Evolutionary conservation across 2,329 filamentous ascomycete species (phyloP).

Genomic region (Aurifilum marmelostoma): DNA sequence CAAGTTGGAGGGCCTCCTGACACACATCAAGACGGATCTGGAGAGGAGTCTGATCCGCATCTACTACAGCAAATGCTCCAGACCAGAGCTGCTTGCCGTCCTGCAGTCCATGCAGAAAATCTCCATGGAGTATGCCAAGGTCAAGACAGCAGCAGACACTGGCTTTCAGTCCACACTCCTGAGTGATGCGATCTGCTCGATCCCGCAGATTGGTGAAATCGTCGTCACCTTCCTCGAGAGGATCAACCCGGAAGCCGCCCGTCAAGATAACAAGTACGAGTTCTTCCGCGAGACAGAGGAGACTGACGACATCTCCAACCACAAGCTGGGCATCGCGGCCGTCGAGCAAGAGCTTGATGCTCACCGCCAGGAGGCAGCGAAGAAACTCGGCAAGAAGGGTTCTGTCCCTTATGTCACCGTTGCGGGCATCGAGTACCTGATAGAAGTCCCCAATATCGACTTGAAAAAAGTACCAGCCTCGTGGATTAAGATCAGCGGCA

Average conservation of each 20-base stretch:
- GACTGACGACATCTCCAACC: slow-evolving; percentile 83
- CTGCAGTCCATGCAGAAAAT: slow-evolving; percentile 86
- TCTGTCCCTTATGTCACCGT: slow-evolving; percentile 80
- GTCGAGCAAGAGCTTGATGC: slow-evolving; percentile 87
- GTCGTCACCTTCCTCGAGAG: slow-evolving; percentile 78
- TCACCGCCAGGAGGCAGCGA: slow-evolving; percentile 72
- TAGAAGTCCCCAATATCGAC: slow-evolving; percentile 83
- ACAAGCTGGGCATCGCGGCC: slow-evolving; percentile 88
- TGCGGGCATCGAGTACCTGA: slow-evolving; percentile 89
- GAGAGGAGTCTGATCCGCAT: slow-evolving; percentile 93
- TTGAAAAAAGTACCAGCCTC: slow-evolving; percentile 89
- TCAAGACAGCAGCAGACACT: slow-evolving; percentile 66
- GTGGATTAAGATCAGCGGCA: slow-evolving; percentile 93
- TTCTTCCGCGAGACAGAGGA: slow-evolving; percentile 91
- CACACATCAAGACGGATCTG: slow-evolving; percentile 75
- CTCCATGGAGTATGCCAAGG: slow-evolving; percentile 71
- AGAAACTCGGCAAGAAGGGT: slow-evolving; percentile 70
- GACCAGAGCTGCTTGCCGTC: slow-evolving; percentile 82
- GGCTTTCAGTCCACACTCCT: slow-evolving; percentile 75
- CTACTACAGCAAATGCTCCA: slow-evolving; percentile 94
- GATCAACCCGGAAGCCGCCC: slow-evolving; percentile 80
- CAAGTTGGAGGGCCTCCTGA: slow-evolving; percentile 72
- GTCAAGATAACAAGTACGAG: slow-evolving; percentile 85
- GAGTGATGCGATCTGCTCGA: slow-evolving; percentile 69
- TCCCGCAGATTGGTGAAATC: slow-evolving; percentile 76